A percentile compares a stretch with the other conserved stretches of the same genome.
phyloP scores from a whole-genome alignment of 2,329 filamentous ascomycete genomes.

The Fusarium sp. region DNA sequence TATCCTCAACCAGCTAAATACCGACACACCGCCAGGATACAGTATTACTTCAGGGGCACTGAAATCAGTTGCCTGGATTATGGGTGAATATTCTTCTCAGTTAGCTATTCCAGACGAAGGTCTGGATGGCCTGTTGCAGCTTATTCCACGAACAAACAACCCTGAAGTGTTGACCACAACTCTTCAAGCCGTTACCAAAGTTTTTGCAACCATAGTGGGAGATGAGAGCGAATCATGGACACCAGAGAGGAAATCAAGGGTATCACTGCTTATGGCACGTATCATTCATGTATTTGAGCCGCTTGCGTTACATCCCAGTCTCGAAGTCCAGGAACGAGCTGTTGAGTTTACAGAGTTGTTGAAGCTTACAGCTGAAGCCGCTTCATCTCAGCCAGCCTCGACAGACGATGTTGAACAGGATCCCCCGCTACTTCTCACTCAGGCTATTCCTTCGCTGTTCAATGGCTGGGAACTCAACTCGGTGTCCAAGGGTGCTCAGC shows the following conservation, averaged over 20 bases:
- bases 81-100: slow-evolving; percentile 87
- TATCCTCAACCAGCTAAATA: slow-evolving; percentile 71
- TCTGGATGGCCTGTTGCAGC: slow-evolving; percentile 79
- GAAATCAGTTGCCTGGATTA: slow-evolving; percentile 83
- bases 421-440: slow-evolving; percentile 85
- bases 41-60: slow-evolving; percentile 75
- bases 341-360: slow-evolving; percentile 94
- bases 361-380: slow-evolving; percentile 86
- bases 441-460: slow-evolving; percentile 91
- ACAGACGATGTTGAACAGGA: slow-evolving; percentile 70
- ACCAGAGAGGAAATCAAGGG: slow-evolving; percentile 77
- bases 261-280: slow-evolving; percentile 82
- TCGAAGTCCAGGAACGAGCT: slow-evolving; percentile 95
- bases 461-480: slow-evolving; percentile 90
- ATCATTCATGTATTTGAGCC: slow-evolving; percentile 86
- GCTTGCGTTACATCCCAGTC: slow-evolving; percentile 81
- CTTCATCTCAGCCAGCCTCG: slow-evolving; percentile 72
- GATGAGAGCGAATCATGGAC: slow-evolving; percentile 78
- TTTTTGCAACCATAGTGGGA: slow-evolving; percentile 80
- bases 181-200: slow-evolving; percentile 86
- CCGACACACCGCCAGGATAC: slow-evolving; percentile 67
- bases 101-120: slow-evolving; percentile 78
- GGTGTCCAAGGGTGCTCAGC: slow-evolving; percentile 84
- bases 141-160: slow-evolving; percentile 67
- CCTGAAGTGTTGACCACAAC: slow-evolving; percentile 81